These are phyloP conservation scores for Mucor velutinosus DNA, from an alignment of 371 early-diverging fungal genomes.

Conservation along the genomic window DNA sequence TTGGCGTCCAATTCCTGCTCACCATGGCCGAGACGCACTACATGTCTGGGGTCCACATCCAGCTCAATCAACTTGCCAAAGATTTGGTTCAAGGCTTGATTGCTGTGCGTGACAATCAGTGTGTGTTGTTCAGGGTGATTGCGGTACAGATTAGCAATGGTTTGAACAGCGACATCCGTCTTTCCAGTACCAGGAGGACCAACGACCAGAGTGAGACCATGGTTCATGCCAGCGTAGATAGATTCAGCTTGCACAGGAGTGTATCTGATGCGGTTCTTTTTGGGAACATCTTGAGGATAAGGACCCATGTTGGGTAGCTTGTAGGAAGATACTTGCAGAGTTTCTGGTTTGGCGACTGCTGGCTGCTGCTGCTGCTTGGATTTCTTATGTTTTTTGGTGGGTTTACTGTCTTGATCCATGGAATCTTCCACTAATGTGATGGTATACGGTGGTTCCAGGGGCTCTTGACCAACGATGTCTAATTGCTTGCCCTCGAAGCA, in stretches of 20 bases:
- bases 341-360: constrained; percentile 33
- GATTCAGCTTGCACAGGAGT: constrained; percentile 89
- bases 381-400: constrained; percentile 51
- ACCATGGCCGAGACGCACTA: constrained; percentile 94
- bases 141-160: constrained; percentile 91
- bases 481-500: constrained; percentile 56
- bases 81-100: constrained; percentile 94
- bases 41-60: constrained; percentile 89
- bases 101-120: constrained; percentile 92
- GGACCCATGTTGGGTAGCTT: constrained; percentile 72
- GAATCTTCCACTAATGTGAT: constrained; percentile 52
- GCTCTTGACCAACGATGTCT: constrained; percentile 16
- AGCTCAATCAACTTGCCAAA: constrained; percentile 89
- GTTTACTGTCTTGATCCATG: constrained; percentile 28
- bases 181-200: constrained; percentile 98
- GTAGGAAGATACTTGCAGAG: constrained; percentile 62
- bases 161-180: constrained; percentile 96
- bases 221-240: constrained; percentile 80
- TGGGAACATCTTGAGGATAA: constrained; percentile 67
- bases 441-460: constrained; percentile 62
- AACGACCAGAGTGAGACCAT: constrained; percentile 89
- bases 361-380: constrained; percentile 37
- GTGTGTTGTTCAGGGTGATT: constrained; percentile 86
- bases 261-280: constrained; percentile 76
- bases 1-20: constrained; percentile 86